phyloP scores from a whole-genome alignment of 306 rosid genomes.

The Carpinus viminea region DNA sequence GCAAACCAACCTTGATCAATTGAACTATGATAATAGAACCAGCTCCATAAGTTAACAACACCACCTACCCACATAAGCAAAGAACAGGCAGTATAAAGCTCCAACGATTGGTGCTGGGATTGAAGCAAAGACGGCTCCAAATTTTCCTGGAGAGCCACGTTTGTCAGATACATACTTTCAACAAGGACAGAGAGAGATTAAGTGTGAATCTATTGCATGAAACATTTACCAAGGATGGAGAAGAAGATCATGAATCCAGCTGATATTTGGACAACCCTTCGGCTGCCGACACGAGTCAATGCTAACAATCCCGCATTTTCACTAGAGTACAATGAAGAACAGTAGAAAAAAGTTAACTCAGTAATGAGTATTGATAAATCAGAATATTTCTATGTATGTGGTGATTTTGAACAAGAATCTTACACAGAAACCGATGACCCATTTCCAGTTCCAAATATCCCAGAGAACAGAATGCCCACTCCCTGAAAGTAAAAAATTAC shows the following conservation, averaged over 20 bases:
- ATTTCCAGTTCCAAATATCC: conserved; percentile 89
- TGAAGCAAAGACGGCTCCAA: conserved; percentile 97
- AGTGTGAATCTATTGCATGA: background rate
- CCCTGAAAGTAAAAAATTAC: conserved; percentile 54
- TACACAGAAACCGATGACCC: conserved; percentile 95
- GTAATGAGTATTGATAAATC: conserved; percentile 1
- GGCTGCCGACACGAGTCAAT: conserved; percentile 91
- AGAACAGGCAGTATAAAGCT: conserved; percentile 89
- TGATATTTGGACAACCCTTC: conserved; percentile 95
- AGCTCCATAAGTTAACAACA: conserved; percentile 20
- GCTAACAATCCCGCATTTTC: conserved; percentile 96
- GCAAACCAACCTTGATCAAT: background rate
- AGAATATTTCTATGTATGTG: conserved; percentile 13
- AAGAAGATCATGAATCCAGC: conserved; percentile 97
- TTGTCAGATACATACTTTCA: conserved; percentile 2
- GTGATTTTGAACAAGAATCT: conserved; percentile 36
- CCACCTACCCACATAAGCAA: conserved; percentile 90
- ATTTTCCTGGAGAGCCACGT: conserved; percentile 62
- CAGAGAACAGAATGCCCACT: conserved; percentile 82
- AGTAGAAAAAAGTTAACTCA: background rate
- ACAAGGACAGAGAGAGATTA: background rate
- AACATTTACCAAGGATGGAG: conserved; percentile 73
- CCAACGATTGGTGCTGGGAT: conserved; percentile 89
- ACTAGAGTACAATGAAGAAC: conserved; percentile 33
- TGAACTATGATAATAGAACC: conserved; percentile 1